phyloP scores from a whole-genome alignment of 2,329 filamentous ascomycete genomes.

The Ophiostoma perfectum region DNA sequence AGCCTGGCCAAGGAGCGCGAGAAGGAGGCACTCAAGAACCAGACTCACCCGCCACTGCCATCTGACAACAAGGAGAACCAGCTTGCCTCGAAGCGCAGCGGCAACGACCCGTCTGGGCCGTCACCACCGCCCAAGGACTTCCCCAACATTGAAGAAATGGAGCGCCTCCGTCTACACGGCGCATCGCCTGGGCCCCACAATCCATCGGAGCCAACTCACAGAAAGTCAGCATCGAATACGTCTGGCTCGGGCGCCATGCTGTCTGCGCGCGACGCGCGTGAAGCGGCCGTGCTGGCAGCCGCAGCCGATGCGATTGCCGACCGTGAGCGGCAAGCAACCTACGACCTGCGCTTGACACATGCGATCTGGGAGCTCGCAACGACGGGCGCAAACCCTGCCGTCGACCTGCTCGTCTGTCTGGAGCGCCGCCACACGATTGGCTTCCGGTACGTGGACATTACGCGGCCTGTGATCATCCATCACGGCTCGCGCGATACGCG shows the following conservation, averaged over 20 bases:
- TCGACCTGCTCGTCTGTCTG: constrained; percentile 86
- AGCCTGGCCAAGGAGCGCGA: constrained; percentile 35
- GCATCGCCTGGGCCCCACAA: constrained; percentile 23
- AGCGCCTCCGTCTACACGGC: constrained; percentile 38
- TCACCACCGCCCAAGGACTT: constrained; percentile 28
- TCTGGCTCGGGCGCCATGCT: constrained; percentile 19
- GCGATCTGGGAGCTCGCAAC: constrained; percentile 94
- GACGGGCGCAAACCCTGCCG: constrained; percentile 84
- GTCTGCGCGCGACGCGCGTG: constrained; percentile 24
- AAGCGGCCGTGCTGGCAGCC: constrained; percentile 42
- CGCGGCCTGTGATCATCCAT: constrained; percentile 83
- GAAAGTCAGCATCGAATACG: constrained; percentile 28
- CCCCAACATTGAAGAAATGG: constrained; percentile 45
- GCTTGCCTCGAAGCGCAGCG: constrained; percentile 25
- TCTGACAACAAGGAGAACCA: constrained; percentile 49
- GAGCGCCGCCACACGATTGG: constrained; percentile 88
- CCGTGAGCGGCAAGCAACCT: constrained; percentile 66
- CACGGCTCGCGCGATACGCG: constrained; percentile 86
- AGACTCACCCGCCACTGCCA: constrained; percentile 28
- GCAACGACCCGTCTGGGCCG: constrained; percentile 15
- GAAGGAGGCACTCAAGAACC: constrained; percentile 28
- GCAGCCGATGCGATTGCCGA: constrained; percentile 55
- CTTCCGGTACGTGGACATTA: constrained; percentile 96
- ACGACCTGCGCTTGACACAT: constrained; percentile 81
- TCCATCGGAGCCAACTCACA: constrained; percentile 23